Evolutionary conservation across 2,329 filamentous ascomycete genomes (phyloP).

Genomic region (Pseudogymnoascus sp.): DNA sequence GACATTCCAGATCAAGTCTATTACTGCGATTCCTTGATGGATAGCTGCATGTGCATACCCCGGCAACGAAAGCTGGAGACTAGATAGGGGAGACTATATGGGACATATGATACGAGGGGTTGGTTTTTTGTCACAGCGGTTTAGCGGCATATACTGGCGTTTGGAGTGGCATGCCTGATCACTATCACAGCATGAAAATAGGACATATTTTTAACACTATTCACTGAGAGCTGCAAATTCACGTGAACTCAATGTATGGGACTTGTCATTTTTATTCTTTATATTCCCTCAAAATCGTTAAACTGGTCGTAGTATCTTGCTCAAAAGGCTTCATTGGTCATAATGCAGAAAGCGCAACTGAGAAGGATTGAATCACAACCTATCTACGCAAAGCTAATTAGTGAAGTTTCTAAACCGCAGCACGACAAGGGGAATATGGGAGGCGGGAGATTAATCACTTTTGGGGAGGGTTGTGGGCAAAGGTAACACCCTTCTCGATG

Average conservation of each 20-base stretch:
- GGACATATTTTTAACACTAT: neutral
- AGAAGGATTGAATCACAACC: conserved; percentile 32
- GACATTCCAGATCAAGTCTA: conserved; percentile 91
- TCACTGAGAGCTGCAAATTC: neutral
- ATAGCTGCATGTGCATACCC: neutral
- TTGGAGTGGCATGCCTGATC: neutral
- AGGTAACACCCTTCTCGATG: conserved; percentile 88
- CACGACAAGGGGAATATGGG: conserved; percentile 14
- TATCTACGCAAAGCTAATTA: conserved; percentile 32
- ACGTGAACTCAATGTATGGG: neutral
- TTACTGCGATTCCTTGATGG: conserved; percentile 52
- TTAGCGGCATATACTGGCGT: conserved; percentile 25
- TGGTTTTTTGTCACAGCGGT: conserved; percentile 11
- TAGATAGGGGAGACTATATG: neutral
- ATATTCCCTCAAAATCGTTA: conserved; percentile 5
- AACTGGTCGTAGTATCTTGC: neutral
- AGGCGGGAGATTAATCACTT: conserved; percentile 54
- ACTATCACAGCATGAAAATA: neutral
- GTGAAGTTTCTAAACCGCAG: neutral
- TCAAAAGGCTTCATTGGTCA: neutral
- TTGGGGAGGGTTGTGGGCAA: conserved; percentile 78
- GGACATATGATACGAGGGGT: neutral
- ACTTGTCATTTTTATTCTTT: conserved; percentile 5
- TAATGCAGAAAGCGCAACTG: neutral
- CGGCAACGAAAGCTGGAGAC: neutral